These are phyloP conservation scores for Pachyrhizus erosus DNA, from an alignment of 306 rosid species.

Conservation along the genomic window DNA sequence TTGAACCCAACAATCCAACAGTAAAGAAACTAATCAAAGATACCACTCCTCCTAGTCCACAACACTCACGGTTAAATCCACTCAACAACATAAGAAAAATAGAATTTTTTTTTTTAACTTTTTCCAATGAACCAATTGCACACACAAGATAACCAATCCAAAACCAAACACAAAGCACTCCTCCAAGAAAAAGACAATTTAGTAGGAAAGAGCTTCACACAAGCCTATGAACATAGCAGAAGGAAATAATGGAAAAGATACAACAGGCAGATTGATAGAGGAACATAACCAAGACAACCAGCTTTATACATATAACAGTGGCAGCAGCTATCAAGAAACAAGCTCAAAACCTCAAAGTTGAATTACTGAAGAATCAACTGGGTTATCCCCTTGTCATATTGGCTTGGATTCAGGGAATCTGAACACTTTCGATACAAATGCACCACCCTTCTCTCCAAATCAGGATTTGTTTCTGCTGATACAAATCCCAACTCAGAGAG, in stretches of 20 bases:
- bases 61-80: constrained; percentile 47
- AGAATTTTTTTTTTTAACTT: not conserved
- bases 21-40: constrained; percentile 34
- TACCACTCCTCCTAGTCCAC: constrained; percentile 37
- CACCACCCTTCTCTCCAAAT: constrained; percentile 51
- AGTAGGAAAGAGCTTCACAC: constrained; percentile 22
- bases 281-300: constrained; percentile 25
- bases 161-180: constrained; percentile 15
- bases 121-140: not conserved
- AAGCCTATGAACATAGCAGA: constrained; percentile 18
- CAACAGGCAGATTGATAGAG: not conserved
- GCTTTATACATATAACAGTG: constrained; percentile 18
- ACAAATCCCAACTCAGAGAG: constrained; percentile 61
- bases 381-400: constrained; percentile 23
- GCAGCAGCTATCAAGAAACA: constrained; percentile 25
- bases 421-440: constrained; percentile 24
- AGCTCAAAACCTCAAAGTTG: constrained; percentile 42
- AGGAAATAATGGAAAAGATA: constrained; percentile 10
- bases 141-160: constrained; percentile 36
- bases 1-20: constrained; percentile 46
- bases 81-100: constrained; percentile 18
- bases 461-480: constrained; percentile 51
- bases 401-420: not conserved
- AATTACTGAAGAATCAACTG: not conserved
- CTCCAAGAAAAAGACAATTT: constrained; percentile 8